Percentiles rank a stretch among this genome's conserved stretches.
These are phyloP conservation scores for Cryphonectria radicalis DNA, from an alignment of 2,329 filamentous ascomycete genomes.

Conservation along the genomic window DNA sequence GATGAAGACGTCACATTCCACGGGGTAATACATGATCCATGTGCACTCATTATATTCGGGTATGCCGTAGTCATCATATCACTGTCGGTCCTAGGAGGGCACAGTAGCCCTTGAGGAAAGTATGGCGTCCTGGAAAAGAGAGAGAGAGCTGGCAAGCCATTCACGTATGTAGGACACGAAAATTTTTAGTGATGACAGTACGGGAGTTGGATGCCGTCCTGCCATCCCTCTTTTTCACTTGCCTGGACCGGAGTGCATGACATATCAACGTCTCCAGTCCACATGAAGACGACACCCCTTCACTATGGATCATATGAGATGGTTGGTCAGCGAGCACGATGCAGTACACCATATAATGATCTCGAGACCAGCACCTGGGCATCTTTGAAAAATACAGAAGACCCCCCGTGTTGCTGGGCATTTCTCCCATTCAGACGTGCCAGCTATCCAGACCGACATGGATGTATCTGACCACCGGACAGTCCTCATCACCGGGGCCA, in stretches of 20 bases:
- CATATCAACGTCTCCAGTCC: neutral
- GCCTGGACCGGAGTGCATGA: neutral
- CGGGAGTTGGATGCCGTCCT: neutral
- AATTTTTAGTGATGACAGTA: neutral
- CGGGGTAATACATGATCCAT: neutral
- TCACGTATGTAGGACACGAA: neutral
- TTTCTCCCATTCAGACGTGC: neutral
- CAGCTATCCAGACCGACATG: neutral
- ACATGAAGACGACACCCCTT: neutral
- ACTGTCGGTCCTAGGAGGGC: neutral
- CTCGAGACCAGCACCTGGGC: neutral
- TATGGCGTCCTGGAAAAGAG: neutral
- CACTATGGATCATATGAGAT: neutral
- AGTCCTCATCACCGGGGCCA: slow-evolving; percentile 22
- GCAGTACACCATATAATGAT: neutral
- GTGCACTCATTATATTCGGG: neutral
- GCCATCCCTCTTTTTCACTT: neutral
- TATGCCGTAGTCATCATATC: neutral
- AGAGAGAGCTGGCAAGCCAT: neutral
- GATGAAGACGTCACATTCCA: neutral
- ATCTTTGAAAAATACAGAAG: neutral
- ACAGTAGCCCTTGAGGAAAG: neutral
- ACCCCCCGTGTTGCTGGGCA: neutral
- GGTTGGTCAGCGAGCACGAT: neutral
- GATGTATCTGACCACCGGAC: neutral